These are phyloP conservation scores for Dactylorhiza incarnata DNA, from an alignment of 106 monocot genomes.

Conservation along the genomic window DNA sequence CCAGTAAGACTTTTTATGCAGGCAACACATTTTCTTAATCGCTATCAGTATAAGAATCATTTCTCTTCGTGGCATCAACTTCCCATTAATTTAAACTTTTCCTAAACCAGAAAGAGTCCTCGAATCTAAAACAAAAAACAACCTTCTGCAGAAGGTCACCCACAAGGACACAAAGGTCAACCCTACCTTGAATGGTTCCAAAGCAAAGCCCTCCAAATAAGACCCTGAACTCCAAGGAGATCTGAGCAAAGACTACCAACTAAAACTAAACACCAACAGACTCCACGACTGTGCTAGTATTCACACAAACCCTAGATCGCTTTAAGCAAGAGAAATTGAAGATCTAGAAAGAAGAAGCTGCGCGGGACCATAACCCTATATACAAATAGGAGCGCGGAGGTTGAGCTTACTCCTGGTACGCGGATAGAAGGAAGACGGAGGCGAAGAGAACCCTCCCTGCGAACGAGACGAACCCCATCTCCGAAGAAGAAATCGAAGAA, in stretches of 20 bases:
- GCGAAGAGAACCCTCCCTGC: constrained; percentile 26
- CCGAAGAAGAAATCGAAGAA: neutral
- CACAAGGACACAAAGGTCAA: neutral
- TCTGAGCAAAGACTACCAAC: neutral
- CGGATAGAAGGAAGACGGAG: constrained; percentile 22
- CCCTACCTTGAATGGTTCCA: neutral
- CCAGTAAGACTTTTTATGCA: neutral
- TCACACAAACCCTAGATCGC: constrained; percentile 4
- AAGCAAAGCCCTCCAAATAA: neutral
- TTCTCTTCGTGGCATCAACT: neutral
- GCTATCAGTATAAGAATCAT: neutral
- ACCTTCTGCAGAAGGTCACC: neutral
- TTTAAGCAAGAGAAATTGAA: neutral
- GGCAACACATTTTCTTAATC: neutral
- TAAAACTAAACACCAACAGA: neutral
- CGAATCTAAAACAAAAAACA: neutral
- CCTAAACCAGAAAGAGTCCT: neutral
- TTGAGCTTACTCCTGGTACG: constrained; percentile 23
- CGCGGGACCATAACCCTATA: neutral
- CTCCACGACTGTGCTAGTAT: neutral
- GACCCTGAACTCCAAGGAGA: neutral
- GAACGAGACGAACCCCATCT: constrained; percentile 28
- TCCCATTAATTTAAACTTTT: neutral
- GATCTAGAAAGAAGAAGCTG: constrained; percentile 3
- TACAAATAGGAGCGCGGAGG: neutral